Evolutionary conservation across 2,329 filamentous ascomycete species (phyloP), one percentile per base, ranked within the genome.

Genomic region (Epichloe sp.): DNA sequence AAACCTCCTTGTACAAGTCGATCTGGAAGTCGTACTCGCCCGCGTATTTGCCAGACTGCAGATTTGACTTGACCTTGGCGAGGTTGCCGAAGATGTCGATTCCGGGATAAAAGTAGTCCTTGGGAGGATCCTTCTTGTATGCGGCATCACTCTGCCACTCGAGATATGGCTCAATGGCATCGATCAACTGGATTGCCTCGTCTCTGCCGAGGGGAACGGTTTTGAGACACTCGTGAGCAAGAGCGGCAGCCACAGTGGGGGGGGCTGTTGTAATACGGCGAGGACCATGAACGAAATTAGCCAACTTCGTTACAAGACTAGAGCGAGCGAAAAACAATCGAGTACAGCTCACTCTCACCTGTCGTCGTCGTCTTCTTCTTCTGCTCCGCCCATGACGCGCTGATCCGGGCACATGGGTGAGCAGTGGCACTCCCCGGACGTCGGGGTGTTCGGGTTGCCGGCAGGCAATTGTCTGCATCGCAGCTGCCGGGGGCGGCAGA

Each of bases 1-100:
- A 58, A 37, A 81, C 68, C 7, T 78, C 63, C 37, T 70, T 63
- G 52, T 76, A 75, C 2, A 86, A 67, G 31, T 77, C 76, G 7
- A 66, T 54, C 57, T 79, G 74, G 55, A 80, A 78, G 7, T 75
- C 71, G 58, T 75, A 78, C 57, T 82, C 77, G 60, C 70, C 76
- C 4, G 64, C 60, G 57, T 74, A 81, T 3, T 62, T 62, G 17
- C 69, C 68, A 3, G 59, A 61, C 21, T 60, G 55, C 4, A 72
- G 68, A 15, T 71, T 76, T 5, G 62, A 53, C 42, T 66, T 64
- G 47, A 81, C 74, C 10, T 62, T 60, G 49, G 73, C 67, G 5
- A 80, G 62, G 1, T 64, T 67, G 6, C 58, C 70, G 26, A 73
- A 57, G 12, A 79, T 65, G 54, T 81, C 77, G 31, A 71, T 64